Conservation (phyloP, 75 land plant genomes). For the Picea glauca region DNA sequence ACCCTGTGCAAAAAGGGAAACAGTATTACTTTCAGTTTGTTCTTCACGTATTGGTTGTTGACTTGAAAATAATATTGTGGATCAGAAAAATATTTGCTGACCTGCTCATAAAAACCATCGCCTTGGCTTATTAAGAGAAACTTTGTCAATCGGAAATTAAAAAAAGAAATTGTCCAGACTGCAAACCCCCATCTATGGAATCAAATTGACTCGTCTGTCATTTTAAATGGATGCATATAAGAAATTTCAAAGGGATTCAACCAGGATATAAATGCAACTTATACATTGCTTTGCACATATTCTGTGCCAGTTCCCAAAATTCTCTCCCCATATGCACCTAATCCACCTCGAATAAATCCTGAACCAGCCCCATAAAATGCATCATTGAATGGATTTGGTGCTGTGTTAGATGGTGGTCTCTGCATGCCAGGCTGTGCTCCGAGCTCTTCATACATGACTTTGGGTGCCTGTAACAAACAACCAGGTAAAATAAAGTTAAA, state of each 20-base stretch:
- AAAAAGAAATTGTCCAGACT: not conserved
- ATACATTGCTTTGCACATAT: conserved; percentile 89
- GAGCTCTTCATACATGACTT: conserved; percentile 35
- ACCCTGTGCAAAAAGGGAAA: conserved; percentile 91
- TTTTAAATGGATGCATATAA: not conserved
- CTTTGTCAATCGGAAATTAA: too few species aligned
- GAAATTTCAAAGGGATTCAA: not conserved
- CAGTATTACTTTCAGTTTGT: conserved; percentile 88
- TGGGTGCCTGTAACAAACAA: not conserved
- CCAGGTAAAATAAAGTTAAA: not conserved
- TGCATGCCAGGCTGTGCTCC: conserved; percentile 39
- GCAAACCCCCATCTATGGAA: not conserved
- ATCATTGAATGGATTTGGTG: conserved; percentile 61
- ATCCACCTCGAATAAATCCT: conserved; percentile 55
- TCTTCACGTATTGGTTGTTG: conserved; percentile 84
- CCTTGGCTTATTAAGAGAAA: not conserved
- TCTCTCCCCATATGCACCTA: conserved; percentile 68
- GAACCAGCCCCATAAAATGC: conserved; percentile 62
- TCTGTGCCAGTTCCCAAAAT: conserved; percentile 71
- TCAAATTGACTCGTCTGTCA: not conserved
- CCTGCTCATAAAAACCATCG: conserved; percentile 32
- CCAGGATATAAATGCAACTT: conserved; percentile 9
- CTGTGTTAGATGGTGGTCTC: conserved; percentile 20
- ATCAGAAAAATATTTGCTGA: conserved; percentile 76
- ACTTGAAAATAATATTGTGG: conserved; percentile 91